Conservation (phyloP, 768 basidiomycete species). For the Trametes meyenii region DNA sequence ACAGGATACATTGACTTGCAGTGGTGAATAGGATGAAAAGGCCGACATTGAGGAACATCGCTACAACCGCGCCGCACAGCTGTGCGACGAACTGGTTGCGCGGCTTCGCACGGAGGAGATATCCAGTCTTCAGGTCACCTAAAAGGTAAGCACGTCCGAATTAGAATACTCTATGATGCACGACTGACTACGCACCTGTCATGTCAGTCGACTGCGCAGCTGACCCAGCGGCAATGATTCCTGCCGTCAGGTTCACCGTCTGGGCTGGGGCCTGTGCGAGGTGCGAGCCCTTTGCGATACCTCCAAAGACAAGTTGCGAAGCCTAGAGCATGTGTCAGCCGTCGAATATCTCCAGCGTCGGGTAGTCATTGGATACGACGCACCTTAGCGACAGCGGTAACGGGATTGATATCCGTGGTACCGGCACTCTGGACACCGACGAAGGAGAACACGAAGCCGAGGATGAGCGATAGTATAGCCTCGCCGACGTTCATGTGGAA, state of each 20-base stretch:
- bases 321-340: slow-evolving; percentile 30
- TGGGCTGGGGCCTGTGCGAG: slow-evolving; percentile 40
- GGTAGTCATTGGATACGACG: background rate
- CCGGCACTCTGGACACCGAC: slow-evolving; percentile 57
- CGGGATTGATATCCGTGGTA: slow-evolving; percentile 63
- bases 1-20: slow-evolving; percentile 58
- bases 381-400: slow-evolving; percentile 57
- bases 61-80: slow-evolving; percentile 58
- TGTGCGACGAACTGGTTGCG: slow-evolving; percentile 65
- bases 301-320: slow-evolving; percentile 67
- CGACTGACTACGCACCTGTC: slow-evolving; percentile 49
- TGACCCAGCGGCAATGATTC: slow-evolving; percentile 56
- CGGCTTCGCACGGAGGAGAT: slow-evolving; percentile 66
- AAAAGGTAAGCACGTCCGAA: too few species aligned
- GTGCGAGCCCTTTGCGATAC: slow-evolving; percentile 52
- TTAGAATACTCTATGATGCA: too few species aligned
- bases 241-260: slow-evolving; percentile 53
- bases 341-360: background rate
- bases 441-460: slow-evolving; percentile 69
- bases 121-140: slow-evolving; percentile 52
- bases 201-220: slow-evolving; percentile 64
- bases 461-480: slow-evolving; percentile 56
- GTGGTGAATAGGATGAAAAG: slow-evolving; percentile 65
- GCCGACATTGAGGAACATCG: slow-evolving; percentile 61
- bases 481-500: slow-evolving; percentile 63